Base-by-base conservation (phyloP, 306 rosid species). In the Inga leiocalycina region DNA sequence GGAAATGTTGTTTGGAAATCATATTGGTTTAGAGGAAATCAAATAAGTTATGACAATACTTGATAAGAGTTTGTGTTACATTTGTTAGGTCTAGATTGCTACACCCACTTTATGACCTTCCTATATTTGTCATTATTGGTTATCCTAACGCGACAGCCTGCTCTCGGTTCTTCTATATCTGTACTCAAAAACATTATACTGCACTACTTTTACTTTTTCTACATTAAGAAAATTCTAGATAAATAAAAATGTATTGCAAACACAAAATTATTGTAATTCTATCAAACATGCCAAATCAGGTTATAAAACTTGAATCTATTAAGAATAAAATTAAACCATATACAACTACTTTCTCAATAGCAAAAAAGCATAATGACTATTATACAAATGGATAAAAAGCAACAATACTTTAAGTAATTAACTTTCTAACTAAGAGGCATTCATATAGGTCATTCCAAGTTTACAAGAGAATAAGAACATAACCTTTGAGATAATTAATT, bases 41-140 rank as follows among this genome's bases (percentile, higher is more conserved):
- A 51, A 15, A 51, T 51, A 15, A 51, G 57, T 15, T 51, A 3
- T 51, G 20, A 15, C 57, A 51, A 43, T 89, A 91, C 97, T 80
- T 75, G 83, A 83, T 71, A 44, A 74, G 81, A 74, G 61, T 80
- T 85, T 67, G 79, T 84, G 80, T 82, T 84, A 80, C 76, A 83
- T 56, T 87, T 39, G 73, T 83, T 32, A 73, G 87, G 86, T 45
- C 84, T 84, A 77, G 88, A 71, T 81, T 78, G 87, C 80, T 86
- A 91, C 87, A 88, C 92, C 98, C 98, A 95, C 61, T 83, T 85
- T 41, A 91, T 80, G 44, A 95, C 93, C 87, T 87, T 90, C 72
- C 80, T 84, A 32, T 93, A 91, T 89, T 91, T 93, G 52, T 86
- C 92, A 83, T 92, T 90, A 0, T 88, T 69, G 22, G 66, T 82